These are phyloP conservation scores for Monilinia fructigena DNA, from an alignment of 2,329 filamentous ascomycete species.

Conservation along the genomic window DNA sequence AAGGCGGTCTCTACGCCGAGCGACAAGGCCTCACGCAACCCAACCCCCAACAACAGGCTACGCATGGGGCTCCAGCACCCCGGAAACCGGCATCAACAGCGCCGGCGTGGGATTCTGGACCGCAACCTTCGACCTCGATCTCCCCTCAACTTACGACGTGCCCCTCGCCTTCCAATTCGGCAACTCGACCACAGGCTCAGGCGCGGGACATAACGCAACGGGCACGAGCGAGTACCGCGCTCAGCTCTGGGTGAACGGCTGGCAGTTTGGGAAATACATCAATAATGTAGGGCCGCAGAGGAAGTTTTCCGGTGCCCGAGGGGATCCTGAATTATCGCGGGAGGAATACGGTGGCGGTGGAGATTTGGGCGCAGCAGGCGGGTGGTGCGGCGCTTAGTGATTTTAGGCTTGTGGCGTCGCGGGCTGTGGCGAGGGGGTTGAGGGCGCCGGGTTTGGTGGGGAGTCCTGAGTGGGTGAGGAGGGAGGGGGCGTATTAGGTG, in stretches of 20 bases:
- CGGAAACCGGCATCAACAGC: conserved; percentile 45
- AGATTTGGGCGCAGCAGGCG: conserved; percentile 58
- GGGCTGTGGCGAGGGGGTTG: conserved; percentile 33
- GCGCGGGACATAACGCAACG: conserved; percentile 27
- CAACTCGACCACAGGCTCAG: conserved; percentile 40
- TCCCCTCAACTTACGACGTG: conserved; percentile 59
- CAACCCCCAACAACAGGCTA: conserved; percentile 41
- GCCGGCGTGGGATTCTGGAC: conserved; percentile 60
- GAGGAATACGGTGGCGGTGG: conserved; percentile 66
- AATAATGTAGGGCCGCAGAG: conserved; percentile 75
- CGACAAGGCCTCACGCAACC: conserved; percentile 63
- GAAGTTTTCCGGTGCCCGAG: conserved; percentile 69
- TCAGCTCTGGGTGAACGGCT: conserved; percentile 72
- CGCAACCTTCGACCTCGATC: conserved; percentile 53
- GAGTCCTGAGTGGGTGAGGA: conserved; percentile 34
- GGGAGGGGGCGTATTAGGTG: conserved; percentile 35
- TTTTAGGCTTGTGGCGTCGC: conserved; percentile 33
- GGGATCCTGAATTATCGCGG: conserved; percentile 70
- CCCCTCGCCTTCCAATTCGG: conserved; percentile 60
- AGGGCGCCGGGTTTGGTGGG: conserved; percentile 31
- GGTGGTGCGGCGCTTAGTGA: conserved; percentile 35
- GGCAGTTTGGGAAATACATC: conserved; percentile 67
- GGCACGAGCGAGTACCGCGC: conserved; percentile 51
- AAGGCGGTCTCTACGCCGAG: conserved; percentile 63
- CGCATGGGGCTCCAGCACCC: conserved; percentile 45